Conservation (phyloP, 495 filamentous ascomycete species). For the Cenococcum geophilum region DNA sequence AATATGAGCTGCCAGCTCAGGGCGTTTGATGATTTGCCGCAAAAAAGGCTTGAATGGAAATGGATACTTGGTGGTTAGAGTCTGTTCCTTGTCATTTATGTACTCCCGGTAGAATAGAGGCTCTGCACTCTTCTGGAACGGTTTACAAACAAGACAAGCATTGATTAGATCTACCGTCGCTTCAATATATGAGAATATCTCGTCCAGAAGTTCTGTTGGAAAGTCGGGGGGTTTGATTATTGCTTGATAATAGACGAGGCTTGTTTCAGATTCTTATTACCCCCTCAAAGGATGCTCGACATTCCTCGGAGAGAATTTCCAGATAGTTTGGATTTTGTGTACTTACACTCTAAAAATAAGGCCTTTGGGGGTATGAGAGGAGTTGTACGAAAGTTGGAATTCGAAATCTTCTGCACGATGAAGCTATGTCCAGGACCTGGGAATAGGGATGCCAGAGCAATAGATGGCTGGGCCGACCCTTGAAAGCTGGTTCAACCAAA, state of each 20-base stretch:
- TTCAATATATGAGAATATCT: neutral
- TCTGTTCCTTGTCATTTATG: neutral
- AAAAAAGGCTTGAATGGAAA: neutral
- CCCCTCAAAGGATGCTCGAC: too few relatives aligned
- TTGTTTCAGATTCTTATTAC: too few relatives aligned
- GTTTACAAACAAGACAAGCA: neutral
- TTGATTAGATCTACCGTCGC: neutral
- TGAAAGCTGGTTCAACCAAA: too few relatives aligned
- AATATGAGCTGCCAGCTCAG: neutral
- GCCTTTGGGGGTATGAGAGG: too few relatives aligned
- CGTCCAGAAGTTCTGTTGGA: neutral
- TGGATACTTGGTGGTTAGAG: neutral
- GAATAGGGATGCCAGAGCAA: too few relatives aligned
- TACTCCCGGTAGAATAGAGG: neutral
- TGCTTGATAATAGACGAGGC: neutral
- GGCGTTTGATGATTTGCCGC: neutral
- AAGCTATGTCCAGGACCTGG: too few relatives aligned
- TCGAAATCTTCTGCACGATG: too few relatives aligned
- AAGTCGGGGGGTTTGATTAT: neutral
- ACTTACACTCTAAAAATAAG: too few relatives aligned
- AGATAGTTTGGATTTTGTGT: too few relatives aligned
- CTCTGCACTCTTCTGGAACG: neutral
- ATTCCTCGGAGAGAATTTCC: too few relatives aligned
- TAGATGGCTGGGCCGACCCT: too few relatives aligned
- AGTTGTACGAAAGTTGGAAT: too few relatives aligned